Evolutionary conservation across 2,329 filamentous ascomycete species (phyloP), one percentile per base, ranked within the genome.

Genomic region (Fusarium foetens): DNA sequence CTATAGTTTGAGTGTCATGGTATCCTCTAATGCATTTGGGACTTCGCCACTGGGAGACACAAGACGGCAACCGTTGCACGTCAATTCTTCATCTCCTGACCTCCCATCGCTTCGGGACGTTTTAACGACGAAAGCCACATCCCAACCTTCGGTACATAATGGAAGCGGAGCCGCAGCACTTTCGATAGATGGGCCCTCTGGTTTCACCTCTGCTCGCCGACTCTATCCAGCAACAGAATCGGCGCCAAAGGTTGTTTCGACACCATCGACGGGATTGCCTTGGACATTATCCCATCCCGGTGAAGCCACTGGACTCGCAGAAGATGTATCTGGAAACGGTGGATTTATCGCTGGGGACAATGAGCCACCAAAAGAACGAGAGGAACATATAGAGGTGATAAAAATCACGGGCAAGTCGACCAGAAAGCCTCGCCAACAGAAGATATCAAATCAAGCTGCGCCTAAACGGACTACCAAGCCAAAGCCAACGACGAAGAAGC

Each of bases 41-140:
- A 78, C 82, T 61, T 77, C 78, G 59, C 71, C 78, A 51, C 51
- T 76, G 67, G 73, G 79, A 63, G 79, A 73, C 54, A 69, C 80
- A 77, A 81, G 71, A 73, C 80, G 62, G 68, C 78, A 61, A 75
- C 81, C 63, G 14, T 73, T 80, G 23, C 72, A 80, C 35, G 63
- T 79, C 35, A 68, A 76, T 13, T 87, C 87, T 0, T 89, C 87
- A 1, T 89, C 88, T 8, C 87, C 88, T n/a, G 83, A 83, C n/a
- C 78, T 90, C 1, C 88, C 88, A 6, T 84, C 87, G 1, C 78
- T 90, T 0, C 81, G 82, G 41, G 84, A 89, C 6, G 77, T 90
- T 14, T 71, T 87, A 3, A 80, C 82, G 3, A 80, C 81, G 6
- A 84, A 83, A 45, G 70, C 67, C 29, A 70, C 75, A 16, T 81